Conservation (phyloP, 2,329 filamentous ascomycete genomes). For the Curvularia hawaiiensis region DNA sequence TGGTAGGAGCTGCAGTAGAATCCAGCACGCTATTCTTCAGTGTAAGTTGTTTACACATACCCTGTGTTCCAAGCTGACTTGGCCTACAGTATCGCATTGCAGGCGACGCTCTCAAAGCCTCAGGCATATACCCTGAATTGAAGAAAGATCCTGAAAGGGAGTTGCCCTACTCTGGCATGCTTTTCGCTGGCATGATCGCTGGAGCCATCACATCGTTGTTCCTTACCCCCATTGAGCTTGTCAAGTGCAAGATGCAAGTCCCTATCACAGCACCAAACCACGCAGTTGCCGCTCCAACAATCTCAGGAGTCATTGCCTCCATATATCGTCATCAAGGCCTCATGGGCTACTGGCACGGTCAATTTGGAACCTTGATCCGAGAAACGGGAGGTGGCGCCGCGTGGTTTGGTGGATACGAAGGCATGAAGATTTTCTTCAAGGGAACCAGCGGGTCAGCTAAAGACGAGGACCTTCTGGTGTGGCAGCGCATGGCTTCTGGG, state of each 20-base stretch:
- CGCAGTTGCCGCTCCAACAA: slow-evolving; percentile 60
- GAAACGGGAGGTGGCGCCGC: slow-evolving; percentile 92
- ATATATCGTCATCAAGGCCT: slow-evolving; percentile 84
- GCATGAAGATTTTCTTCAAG: slow-evolving; percentile 71
- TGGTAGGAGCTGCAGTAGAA: slow-evolving; percentile 89
- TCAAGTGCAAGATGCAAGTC: slow-evolving; percentile 98
- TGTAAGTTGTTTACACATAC: slow-evolving; percentile 40
- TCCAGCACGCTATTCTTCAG: slow-evolving; percentile 93
- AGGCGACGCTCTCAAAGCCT: slow-evolving; percentile 66
- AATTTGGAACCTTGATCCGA: slow-evolving; percentile 89
- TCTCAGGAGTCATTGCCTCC: slow-evolving; percentile 73
- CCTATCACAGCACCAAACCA: slow-evolving; percentile 53
- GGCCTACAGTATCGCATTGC: slow-evolving; percentile 51
- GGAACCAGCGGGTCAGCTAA: slow-evolving; percentile 49
- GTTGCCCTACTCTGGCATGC: slow-evolving; percentile 75
- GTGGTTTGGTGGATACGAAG: slow-evolving; percentile 74
- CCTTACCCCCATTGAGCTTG: slow-evolving; percentile 92
- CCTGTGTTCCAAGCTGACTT: slow-evolving; percentile 24
- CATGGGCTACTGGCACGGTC: slow-evolving; percentile 91
- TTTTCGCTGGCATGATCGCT: slow-evolving; percentile 81
- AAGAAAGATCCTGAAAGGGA: slow-evolving; percentile 52
- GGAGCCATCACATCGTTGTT: slow-evolving; percentile 89
- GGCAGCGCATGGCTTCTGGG: slow-evolving; percentile 86
- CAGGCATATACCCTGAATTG: slow-evolving; percentile 58
- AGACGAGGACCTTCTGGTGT: slow-evolving; percentile 69